Evolutionary conservation across 495 filamentous ascomycete species (phyloP).

Genomic region (Xanthoparmelia taractica): DNA sequence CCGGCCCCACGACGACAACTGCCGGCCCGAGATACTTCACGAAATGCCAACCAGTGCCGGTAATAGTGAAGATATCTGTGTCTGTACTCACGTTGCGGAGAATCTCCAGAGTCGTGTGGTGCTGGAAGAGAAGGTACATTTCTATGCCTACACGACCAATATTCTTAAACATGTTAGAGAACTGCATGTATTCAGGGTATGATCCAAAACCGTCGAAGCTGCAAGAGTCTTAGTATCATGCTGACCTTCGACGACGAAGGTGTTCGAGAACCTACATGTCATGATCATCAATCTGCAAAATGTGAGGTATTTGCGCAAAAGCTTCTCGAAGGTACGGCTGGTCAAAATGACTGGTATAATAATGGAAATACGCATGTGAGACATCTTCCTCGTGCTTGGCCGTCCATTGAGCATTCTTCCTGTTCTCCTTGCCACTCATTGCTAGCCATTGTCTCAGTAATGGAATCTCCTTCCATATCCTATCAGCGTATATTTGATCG

Average conservation of each 20-base stretch:
- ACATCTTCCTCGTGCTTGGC: slow-evolving; percentile 91
- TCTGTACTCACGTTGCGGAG: slow-evolving; percentile 80
- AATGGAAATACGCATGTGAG: slow-evolving; percentile 94
- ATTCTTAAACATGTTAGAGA: slow-evolving; percentile 94
- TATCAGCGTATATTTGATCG: slow-evolving; percentile 91
- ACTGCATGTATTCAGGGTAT: slow-evolving; percentile 97
- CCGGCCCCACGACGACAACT: slow-evolving; percentile 80
- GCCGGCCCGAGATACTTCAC: slow-evolving; percentile 91
- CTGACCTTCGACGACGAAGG: neutral
- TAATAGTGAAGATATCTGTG: slow-evolving; percentile 90
- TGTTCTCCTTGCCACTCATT: slow-evolving; percentile 82
- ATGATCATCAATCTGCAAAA: slow-evolving; percentile 90
- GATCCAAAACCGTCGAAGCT: slow-evolving; percentile 98
- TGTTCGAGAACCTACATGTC: slow-evolving; percentile 71
- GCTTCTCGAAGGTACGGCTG: slow-evolving; percentile 89
- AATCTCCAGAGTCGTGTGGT: slow-evolving; percentile 92
- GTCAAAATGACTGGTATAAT: slow-evolving; percentile 95
- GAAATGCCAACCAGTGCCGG: slow-evolving; percentile 95
- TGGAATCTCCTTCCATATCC: slow-evolving; percentile 93
- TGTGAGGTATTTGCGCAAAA: slow-evolving; percentile 93
- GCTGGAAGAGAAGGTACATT: slow-evolving; percentile 98
- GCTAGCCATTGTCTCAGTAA: slow-evolving; percentile 87
- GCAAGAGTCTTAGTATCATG: neutral
- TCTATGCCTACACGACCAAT: slow-evolving; percentile 95
- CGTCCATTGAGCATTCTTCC: slow-evolving; percentile 86